Evolutionary conservation across 2,329 filamentous ascomycete species (phyloP).

Genomic region (Pseudocercospora vitis): DNA sequence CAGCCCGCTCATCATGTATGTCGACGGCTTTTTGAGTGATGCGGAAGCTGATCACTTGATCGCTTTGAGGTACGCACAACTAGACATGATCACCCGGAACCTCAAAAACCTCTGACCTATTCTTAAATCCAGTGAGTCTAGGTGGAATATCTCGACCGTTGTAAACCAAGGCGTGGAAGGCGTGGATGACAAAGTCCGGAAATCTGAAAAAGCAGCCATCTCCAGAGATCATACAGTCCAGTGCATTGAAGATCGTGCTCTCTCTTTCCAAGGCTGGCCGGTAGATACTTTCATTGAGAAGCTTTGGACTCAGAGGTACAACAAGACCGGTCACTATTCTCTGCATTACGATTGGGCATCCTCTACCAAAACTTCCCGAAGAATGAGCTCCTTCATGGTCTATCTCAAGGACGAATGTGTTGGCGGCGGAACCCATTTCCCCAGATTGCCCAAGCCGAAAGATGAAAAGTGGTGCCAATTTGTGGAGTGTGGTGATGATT

Average conservation of each 20-base stretch:
- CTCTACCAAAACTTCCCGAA: conserved; percentile 33
- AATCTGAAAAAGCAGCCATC: conserved; percentile 55
- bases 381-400: conserved; percentile 63
- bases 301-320: conserved; percentile 62
- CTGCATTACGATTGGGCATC: conserved; percentile 61
- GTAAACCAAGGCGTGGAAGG: conserved; percentile 51
- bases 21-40: conserved; percentile 38
- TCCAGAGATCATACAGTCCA: conserved; percentile 52
- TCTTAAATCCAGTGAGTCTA: conserved; percentile 38
- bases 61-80: conserved; percentile 57
- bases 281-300: conserved; percentile 59
- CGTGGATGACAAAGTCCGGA: conserved; percentile 50
- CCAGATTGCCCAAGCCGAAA: conserved; percentile 48
- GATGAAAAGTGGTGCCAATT: conserved; percentile 56
- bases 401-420: conserved; percentile 55
- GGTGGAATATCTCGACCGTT: conserved; percentile 57
- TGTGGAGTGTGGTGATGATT: conserved; percentile 55
- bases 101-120: neutral
- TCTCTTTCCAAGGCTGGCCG: conserved; percentile 61
- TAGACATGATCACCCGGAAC: too few relatives aligned
- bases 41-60: conserved; percentile 37
- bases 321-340: conserved; percentile 57
- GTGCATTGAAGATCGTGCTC: conserved; percentile 60
- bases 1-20: conserved; percentile 59
- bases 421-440: conserved; percentile 63